Percentiles rank a stretch among this genome's conserved stretches.
Evolutionary conservation across 371 early-diverging fungal species (phyloP).

Genomic region (Mucor irregularis): DNA sequence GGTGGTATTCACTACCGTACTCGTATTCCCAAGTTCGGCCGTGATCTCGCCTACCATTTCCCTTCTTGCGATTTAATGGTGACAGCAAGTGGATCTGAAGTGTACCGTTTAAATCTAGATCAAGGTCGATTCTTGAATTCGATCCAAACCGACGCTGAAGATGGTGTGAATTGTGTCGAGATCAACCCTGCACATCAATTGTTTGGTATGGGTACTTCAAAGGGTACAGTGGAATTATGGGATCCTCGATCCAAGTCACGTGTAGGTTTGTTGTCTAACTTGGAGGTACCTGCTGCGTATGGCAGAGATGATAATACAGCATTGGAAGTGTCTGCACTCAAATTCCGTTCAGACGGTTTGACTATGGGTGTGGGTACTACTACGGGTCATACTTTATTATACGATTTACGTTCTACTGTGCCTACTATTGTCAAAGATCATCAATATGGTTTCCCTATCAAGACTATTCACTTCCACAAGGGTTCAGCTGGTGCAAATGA

Average conservation of each 20-base stretch:
- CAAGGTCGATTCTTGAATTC: conserved; percentile 93
- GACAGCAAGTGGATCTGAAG: conserved; percentile 79
- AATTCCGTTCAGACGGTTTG: conserved; percentile 88
- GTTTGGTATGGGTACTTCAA: conserved; percentile 87
- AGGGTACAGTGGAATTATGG: conserved; percentile 94
- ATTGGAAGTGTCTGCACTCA: conserved; percentile 69
- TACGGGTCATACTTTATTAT: conserved; percentile 89
- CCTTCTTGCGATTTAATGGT: conserved; percentile 91
- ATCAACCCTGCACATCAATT: conserved; percentile 94
- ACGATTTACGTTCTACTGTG: conserved; percentile 89
- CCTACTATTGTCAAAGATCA: conserved; percentile 93
- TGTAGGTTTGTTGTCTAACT: conserved; percentile 66
- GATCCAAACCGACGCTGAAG: conserved; percentile 70
- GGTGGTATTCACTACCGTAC: conserved; percentile 95
- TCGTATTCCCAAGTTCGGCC: conserved; percentile 95
- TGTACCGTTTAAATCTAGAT: conserved; percentile 94
- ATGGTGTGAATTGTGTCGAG: conserved; percentile 79
- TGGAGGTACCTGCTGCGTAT: conserved; percentile 52
- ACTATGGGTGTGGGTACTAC: conserved; percentile 89
- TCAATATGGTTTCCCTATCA: conserved; percentile 97
- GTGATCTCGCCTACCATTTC: conserved; percentile 90
- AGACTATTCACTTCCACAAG: conserved; percentile 81
- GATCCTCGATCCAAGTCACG: conserved; percentile 82
- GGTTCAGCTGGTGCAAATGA: conserved; percentile 52
- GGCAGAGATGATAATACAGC: conserved; percentile 38